Evolutionary conservation across 805 yeast species (phyloP).

Genomic region (Komagataella pastoris): DNA sequence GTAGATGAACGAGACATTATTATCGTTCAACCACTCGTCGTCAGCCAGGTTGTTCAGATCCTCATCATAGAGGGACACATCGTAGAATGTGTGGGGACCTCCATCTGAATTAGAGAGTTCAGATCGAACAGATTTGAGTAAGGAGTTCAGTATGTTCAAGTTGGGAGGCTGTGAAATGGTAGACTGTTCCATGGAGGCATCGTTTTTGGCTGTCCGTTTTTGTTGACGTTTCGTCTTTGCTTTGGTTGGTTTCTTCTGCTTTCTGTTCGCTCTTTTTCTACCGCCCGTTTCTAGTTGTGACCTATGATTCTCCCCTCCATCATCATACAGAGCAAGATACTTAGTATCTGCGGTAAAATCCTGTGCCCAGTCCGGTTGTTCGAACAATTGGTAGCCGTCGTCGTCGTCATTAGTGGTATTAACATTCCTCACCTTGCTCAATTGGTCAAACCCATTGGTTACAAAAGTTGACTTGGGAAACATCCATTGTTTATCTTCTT

Average conservation of each 20-base stretch:
- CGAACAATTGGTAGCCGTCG: constrained; percentile 2
- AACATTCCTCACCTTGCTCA: constrained; percentile 19
- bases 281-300: not conserved
- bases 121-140: not conserved
- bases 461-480: constrained; percentile 2
- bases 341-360: constrained; percentile 5
- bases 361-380: constrained; percentile 2
- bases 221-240: not conserved
- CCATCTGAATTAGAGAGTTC: constrained; percentile 8
- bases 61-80: constrained; percentile 41
- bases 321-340: constrained; percentile 2
- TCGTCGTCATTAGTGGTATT: constrained; percentile 2
- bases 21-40: constrained; percentile 67
- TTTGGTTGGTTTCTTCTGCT: not conserved
- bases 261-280: not conserved
- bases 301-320: constrained; percentile 1
- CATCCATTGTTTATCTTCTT: not conserved
- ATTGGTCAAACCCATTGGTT: constrained; percentile 28
- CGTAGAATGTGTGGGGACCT: constrained; percentile 34
- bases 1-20: constrained; percentile 48
- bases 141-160: not conserved
- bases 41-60: constrained; percentile 46
- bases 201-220: not conserved
- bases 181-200: not conserved
- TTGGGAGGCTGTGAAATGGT: not conserved